Evolutionary conservation across 2,329 filamentous ascomycete genomes (phyloP), one percentile per base, ranked within the genome.

Genomic region (Colletotrichum ledebouriae): DNA sequence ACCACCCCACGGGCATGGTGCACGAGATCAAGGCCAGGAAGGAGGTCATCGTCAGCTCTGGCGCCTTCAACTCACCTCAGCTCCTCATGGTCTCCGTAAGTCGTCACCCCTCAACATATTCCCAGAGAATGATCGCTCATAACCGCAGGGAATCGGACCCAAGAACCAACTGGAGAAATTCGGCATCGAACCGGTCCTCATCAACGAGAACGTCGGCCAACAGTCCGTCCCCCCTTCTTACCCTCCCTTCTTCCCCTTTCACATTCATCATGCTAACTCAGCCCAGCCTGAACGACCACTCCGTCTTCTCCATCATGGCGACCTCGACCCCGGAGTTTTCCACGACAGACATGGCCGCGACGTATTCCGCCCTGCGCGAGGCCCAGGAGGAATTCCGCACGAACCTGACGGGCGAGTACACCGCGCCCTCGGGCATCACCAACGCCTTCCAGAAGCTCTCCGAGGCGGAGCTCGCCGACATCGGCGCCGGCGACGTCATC

Each of bases 221-320:
- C 71, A 74, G 72, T 73, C 69, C 39, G 71, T 59, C 33, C n/a
- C 10, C 7, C 1, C 25, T 2, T 12, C 6, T 1, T 59, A 15
- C 12, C 6, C 29, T 1, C 29, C 29, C 29, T 9, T 7, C 1
- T 2, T 29, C 29, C 29, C 29, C 29, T 29, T 29, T 9, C 29
- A 9, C 46, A 59, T 33, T n/a, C 34, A 22, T 41, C 37, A 20
- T 15, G 25, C 63, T 66, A 15, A 66, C n/a, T 29, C 13, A 1
- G 6, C 2, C 5, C 22, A 74, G 73, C 37, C 70, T 75, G 12
- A 74, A 73, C 56, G 74, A 75, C 37, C 74, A 75, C 69, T 74
- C 71, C 37, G 72, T 75, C 22, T 75, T 74, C 67, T 74, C 72
- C 67, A 75, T 75, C 46, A 74, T 74, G 71, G 74, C 73, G 0